Evolutionary conservation across 2,329 filamentous ascomycete species (phyloP).

Genomic region (Talaromyces sp.): DNA sequence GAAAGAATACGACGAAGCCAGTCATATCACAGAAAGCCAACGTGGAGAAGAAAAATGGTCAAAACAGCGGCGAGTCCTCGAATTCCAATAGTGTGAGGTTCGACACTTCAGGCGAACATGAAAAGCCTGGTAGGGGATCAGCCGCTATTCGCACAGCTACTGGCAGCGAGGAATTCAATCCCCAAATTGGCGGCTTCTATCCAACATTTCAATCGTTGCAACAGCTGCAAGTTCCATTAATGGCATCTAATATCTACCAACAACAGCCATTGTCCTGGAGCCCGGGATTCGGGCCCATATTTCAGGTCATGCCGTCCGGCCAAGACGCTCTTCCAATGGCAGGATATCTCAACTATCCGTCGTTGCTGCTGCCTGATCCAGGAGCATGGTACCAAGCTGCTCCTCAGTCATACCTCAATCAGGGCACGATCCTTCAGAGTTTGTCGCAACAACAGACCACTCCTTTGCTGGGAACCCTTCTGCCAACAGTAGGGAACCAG

Average conservation of each 20-base stretch:
- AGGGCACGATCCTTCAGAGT: slow-evolving; percentile 12
- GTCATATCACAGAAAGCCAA: neutral
- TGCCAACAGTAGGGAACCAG: slow-evolving; percentile 10
- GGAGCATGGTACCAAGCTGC: slow-evolving; percentile 17
- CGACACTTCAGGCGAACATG: neutral
- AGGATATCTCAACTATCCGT: slow-evolving; percentile 13
- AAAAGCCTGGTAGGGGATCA: neutral
- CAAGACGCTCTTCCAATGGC: slow-evolving; percentile 16
- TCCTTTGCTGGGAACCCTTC: neutral
- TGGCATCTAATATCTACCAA: slow-evolving; percentile 14
- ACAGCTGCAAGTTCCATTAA: slow-evolving; percentile 13
- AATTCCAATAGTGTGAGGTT: slow-evolving; percentile 5
- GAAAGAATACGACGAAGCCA: neutral
- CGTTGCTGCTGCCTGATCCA: slow-evolving; percentile 15
- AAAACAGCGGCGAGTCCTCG: slow-evolving; percentile 1
- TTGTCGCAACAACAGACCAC: slow-evolving; percentile 15
- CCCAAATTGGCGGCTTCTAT: neutral
- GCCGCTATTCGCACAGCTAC: neutral
- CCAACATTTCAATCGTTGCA: slow-evolving; percentile 9
- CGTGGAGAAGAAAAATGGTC: neutral
- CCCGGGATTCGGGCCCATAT: slow-evolving; percentile 2
- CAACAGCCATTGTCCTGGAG: slow-evolving; percentile 8
- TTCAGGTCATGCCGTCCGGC: slow-evolving; percentile 14
- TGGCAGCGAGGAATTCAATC: neutral
- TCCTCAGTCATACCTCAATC: slow-evolving; percentile 16